Base-by-base conservation (phyloP, 2,329 filamentous ascomycete genomes). In the Aureobasidium sp. region DNA sequence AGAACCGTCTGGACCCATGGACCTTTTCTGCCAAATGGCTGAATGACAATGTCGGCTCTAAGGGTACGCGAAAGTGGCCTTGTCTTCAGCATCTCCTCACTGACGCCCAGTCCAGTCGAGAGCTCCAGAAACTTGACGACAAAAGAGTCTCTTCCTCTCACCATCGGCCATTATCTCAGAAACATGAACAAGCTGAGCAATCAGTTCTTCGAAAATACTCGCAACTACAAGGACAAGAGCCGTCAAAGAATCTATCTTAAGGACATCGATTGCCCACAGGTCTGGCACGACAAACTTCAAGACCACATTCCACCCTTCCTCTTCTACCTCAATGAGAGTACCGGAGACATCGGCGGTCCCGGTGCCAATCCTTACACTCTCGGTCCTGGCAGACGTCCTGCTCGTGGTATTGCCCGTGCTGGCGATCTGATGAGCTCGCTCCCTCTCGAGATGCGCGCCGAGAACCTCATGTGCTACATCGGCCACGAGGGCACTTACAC, bases 391-490 rank as follows among this genome's bases (percentile, higher is more conserved):
- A 77, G 80, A 55, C 76, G 78, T 52, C 79, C 80, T 44, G 82
- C 82, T 47, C 79, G 75, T n/a, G 81, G 81, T 0, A 82, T 87
- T 55, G 89, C 87, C 2, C 84, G 86, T 50, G 88, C 92, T 1
- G 93, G 93, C 7, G 94, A 99, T 71, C 77, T 99, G 37, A 99
- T 99, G 94, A 96, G 92, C 72, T 92, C 89, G 69, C 81, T 99
- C 5, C 91, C 92, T 0, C 78, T 82, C 47, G 84, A 88, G 46
- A 97, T 97, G 90, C 87, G 92, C 53, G 94, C 94, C 0, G 87
- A 96, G 71, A 99, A 99, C 66, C 81, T 99, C 68, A 97, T 97
- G 94, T 97, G 93, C 73, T 99, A 99, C 70, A 88, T 97, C 69
- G 94, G 94, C 0, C 93, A 97, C 69, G 94, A 99, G 77, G 94